Base-by-base conservation (phyloP, 2,329 filamentous ascomycete species). In the Xylaria hypoxylon region DNA sequence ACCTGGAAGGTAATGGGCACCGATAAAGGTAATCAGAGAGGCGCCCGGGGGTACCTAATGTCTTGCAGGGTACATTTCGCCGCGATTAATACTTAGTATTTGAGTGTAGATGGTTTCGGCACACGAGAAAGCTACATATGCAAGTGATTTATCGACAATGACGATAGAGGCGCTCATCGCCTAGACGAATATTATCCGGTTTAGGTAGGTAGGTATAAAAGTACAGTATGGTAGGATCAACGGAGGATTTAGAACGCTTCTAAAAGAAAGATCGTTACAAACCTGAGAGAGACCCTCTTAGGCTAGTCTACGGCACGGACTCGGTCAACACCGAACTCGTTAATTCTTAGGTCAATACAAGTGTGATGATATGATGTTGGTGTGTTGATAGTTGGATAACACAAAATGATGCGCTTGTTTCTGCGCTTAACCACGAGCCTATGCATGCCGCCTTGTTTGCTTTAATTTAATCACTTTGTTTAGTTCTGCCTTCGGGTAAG, bases 201-300 rank as follows among this genome's bases (percentile, higher is more conserved):
- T 28, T 63, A 62, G 52, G 58, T 48, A 56, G 45, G 63, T 48
- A 38, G 35, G 28, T 48, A 63, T 59, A 56, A 53, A 55, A 57
- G 55, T 52, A 58, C 51, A 19, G 26, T 26, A 50, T 38, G 55
- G 47, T 50, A 63, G 59, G 59, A 66, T 66, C 55, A 35, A 24
- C 38, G 38, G 45, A 52, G 63, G 63, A 61, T 64, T n/a, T 50
- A 13, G 22, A 44, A 17, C 35, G n/a, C n/a, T n/a, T n/a, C n/a
- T n/a, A n/a, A n/a, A n/a, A n/a, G n/a, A n/a, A n/a, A n/a, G n/a
- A n/a, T n/a, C n/a, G n/a, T n/a, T n/a, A n/a, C n/a, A n/a, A n/a
- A n/a, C n/a, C n/a, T n/a, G n/a, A n/a, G n/a, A n/a, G n/a, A 57
- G 52, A 40, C 60, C n/a, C 48, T 53, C 28, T 7, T 50, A 38